Base-by-base conservation (phyloP, 176 grass and related monocot genomes). In the Raddia guianensis region DNA sequence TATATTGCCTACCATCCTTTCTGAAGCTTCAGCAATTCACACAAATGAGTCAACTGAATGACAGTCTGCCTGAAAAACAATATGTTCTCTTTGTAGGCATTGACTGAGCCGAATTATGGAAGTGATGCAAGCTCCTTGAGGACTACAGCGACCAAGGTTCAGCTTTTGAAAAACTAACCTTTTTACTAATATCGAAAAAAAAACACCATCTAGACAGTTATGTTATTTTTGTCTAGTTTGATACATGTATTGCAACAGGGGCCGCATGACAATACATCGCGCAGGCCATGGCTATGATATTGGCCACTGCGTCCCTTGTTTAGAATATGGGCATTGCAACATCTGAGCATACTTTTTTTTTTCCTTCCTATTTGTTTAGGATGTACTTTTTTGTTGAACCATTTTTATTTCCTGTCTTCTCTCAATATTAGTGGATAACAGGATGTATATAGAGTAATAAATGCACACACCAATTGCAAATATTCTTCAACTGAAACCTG, bases 71-170 rank as follows among this genome's bases (percentile, higher is more conserved):
- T 37, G 46, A 48, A 62, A 66, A 68, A 19, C 12, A 45, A 5
- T 37, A 72, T 62, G 67, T 83, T 20, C 64, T 68, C 84, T 62
- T 37, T 79, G 42, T 80, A 95, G 89, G 93, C 86, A 71, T 77
- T 95, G 65, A 95, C 89, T 20, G 93, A 95, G 65, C 93, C 93
- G 79, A 86, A 95, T 68, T 80, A 95, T 77, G 93, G 93, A 85
- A 95, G 93, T 77, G 93, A 95, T 78, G 89, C 89, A 33, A 95
- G 93, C 74, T 89, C 93, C 50, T 63, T 92, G 82, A 86, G 67
- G 83, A 95, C 89, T 44, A 90, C 74, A 55, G 92, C 92, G 6
- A 89, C 87, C 21, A 95, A 95, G 89, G 92, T 95, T 52, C 35
- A 71, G 44, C 46, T 50, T 18, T 72, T 58, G 61, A 67, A 15